Base-by-base conservation (phyloP, 164 flowering plant species). In the Macadamia tetraphylla region DNA sequence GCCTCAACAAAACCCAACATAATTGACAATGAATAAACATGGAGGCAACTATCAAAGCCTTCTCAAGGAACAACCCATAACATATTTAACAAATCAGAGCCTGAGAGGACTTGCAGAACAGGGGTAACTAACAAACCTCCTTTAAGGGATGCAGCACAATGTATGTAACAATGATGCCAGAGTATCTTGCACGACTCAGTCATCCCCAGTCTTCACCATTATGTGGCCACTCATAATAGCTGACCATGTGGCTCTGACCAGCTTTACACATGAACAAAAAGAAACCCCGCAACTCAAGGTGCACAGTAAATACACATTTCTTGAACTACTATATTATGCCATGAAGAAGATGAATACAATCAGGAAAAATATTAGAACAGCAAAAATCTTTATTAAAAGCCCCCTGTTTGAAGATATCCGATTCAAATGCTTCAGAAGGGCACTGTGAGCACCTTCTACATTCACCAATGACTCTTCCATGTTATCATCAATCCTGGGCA, bases 401-500 rank as follows among this genome's bases (percentile, higher is more conserved):
- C 91, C 88, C 82, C 96, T 80, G 79, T 88, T 88, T 53, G 96
- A 90, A 64, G 96, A 88, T 67, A 88, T 87, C 35, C 63, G 76
- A 63, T 73, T 84, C 44, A 92, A 82, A 81, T 90, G 84, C 82
- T 82, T 90, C 75, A 90, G 69, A 42, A 92, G 82, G 68, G 96
- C 84, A 78, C 81, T 74, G 29, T 80, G 82, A 58, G 96, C 96
- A 67, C 88, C 86, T 76, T 92, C 94, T 32, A 90, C 94, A 74
- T 92, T 86, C 52, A 83, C 66, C 77, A 92, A 72, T 29, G 98
- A 80, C 69, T 92, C 94, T 3, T 88, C 96, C 98, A 88, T 86
- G 81, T 92, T 83, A 62, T 92, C 98, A 72, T 92, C 98, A 72
- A 92, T 92, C 89, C 98, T 92, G 86, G 62, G 67, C 43, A 75